Evolutionary conservation across 2,329 filamentous ascomycete genomes (phyloP).

Genomic region (Talaromyces sp.): DNA sequence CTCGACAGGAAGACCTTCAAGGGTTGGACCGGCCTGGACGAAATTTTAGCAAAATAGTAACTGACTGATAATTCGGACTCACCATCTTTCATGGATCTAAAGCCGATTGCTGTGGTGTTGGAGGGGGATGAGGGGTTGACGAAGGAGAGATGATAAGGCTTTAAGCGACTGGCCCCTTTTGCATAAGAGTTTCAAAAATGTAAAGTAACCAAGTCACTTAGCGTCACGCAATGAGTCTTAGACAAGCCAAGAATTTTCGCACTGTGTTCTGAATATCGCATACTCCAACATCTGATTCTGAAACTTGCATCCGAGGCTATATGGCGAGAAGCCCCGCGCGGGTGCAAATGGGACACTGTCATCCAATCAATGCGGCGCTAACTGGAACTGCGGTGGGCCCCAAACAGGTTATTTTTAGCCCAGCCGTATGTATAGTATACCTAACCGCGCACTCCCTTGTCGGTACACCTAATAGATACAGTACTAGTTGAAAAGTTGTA

Average conservation of each 20-base stretch:
- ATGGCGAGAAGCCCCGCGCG: not conserved
- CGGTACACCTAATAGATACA: too few relatives aligned
- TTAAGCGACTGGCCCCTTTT: not conserved
- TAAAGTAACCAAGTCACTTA: not conserved
- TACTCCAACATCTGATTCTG: not conserved
- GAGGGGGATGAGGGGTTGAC: not conserved
- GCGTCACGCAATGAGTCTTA: not conserved
- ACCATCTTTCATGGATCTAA: not conserved
- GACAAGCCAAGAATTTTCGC: not conserved
- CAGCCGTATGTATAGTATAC: too few relatives aligned
- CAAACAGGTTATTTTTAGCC: not conserved
- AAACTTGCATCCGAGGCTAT: not conserved
- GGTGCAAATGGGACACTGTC: not conserved
- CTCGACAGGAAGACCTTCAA: slow-evolving; percentile 1
- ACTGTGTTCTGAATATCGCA: not conserved
- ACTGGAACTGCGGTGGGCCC: not conserved
- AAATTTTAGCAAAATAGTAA: too few relatives aligned
- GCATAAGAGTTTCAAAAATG: not conserved
- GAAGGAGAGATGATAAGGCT: not conserved
- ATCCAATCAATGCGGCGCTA: not conserved
- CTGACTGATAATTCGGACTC: too few relatives aligned
- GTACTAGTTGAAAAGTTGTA: not conserved
- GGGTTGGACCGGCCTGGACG: not conserved
- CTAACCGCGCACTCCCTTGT: not conserved
- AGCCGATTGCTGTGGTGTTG: not conserved